Evolutionary conservation across 495 filamentous ascomycete species (phyloP), one percentile per base, ranked within the genome.

Genomic region (Jackrogersella minutella): DNA sequence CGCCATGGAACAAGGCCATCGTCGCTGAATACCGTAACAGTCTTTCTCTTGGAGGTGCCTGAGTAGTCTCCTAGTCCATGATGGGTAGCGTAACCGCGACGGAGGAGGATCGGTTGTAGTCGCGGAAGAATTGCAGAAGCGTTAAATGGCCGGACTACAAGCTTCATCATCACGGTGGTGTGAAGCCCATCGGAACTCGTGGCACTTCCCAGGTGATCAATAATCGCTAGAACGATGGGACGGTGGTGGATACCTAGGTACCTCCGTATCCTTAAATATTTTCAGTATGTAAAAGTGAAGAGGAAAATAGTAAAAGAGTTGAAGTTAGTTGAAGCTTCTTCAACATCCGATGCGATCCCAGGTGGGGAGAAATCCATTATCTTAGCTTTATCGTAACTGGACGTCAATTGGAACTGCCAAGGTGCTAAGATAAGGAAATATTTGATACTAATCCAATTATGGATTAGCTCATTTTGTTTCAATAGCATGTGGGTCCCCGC

Each of bases 21-120:
- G 64, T 97, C 93, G 64, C 90, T 93, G 66, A 90, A 83, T 0
- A 94, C 86, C 2, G 92, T 94, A 16, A 97, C 85, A 50, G 88
- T 84, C 68, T 83, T 88, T 58, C 88, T 82, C 57, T 70, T 60
- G 72, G 76, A 59, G 41, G 64, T 50, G 16, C 37, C 26, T 40
- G 58, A 22, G 22, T 66, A 60, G 14, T 28, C 63, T 24, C 58
- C 40, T 39, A 36, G 52, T 40, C 70, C 61, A 46, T 73, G 71
- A 19, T 76, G 73, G 8, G 76, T 73, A 22, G 76, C 76, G 57
- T 77, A 80, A 28, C 59, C 37, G 47, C 71, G 72, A 36, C 60
- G 72, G 22, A 41, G 56, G 16, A 69, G 47, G 5, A 63, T 19
- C 13, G 52, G 51, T 36, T 68, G 67, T 37, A 70, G 41, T 40